Evolutionary conservation across 306 rosid species (phyloP).

Genomic region (Trichosanthes cucumerina): DNA sequence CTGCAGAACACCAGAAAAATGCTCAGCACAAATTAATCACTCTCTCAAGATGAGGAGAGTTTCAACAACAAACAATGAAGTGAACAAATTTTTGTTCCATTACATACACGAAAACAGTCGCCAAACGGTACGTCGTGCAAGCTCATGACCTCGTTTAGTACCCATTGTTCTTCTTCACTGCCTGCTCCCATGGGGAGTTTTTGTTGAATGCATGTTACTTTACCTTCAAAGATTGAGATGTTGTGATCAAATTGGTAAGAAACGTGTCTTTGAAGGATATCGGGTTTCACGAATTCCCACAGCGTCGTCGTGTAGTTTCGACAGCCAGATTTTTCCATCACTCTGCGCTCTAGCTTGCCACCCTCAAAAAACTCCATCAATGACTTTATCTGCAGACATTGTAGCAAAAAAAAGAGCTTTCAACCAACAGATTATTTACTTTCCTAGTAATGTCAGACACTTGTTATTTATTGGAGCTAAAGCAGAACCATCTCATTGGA

Average conservation of each 20-base stretch:
- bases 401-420: neutral
- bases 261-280: constrained; percentile 32
- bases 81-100: neutral
- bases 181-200: constrained; percentile 19
- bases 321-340: constrained; percentile 58
- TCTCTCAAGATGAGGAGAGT: neutral
- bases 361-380: constrained; percentile 59
- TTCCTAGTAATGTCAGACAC: neutral
- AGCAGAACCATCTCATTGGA: neutral
- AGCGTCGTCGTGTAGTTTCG: constrained; percentile 41
- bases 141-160: constrained; percentile 55
- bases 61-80: neutral
- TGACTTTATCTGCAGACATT: constrained; percentile 34
- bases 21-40: neutral
- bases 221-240: constrained; percentile 48
- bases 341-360: constrained; percentile 54
- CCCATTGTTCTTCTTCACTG: constrained; percentile 40
- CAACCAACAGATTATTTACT: neutral
- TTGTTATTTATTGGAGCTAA: neutral
- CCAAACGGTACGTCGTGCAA: constrained; percentile 55
- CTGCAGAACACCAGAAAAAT: constrained; percentile 21
- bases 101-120: neutral
- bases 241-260: constrained; percentile 49
- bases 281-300: constrained; percentile 47
- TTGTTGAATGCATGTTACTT: constrained; percentile 57